A percentile compares a stretch with the other conserved stretches of the same genome.
Conservation (phyloP, 768 basidiomycete species). For the Inosperma sp. region DNA sequence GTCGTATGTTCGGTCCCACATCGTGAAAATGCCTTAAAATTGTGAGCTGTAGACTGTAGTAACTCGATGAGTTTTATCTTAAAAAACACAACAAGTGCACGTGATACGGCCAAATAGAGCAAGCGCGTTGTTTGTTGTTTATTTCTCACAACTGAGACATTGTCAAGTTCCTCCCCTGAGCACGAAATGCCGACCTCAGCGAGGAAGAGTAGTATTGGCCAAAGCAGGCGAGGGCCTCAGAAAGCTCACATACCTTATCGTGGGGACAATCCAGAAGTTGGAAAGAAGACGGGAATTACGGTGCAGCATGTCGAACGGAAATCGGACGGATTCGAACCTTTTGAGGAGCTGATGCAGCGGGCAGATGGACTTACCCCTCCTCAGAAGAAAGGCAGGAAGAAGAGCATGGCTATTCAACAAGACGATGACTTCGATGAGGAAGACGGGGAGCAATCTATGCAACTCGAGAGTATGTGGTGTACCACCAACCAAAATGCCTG, state of each 20-base stretch:
- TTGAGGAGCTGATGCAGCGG: slow-evolving; percentile 68
- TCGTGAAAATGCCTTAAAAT: too few species aligned
- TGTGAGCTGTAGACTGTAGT: too few species aligned
- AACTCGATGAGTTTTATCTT: too few species aligned
- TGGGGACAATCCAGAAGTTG: slow-evolving; percentile 70
- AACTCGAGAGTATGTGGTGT: slow-evolving; percentile 57
- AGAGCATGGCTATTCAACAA: slow-evolving; percentile 37
- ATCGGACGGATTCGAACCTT: slow-evolving; percentile 81
- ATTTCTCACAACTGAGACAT: slow-evolving; percentile 20
- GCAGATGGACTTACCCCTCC: slow-evolving; percentile 65
- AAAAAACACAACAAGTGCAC: too few species aligned
- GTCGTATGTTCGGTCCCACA: too few species aligned
- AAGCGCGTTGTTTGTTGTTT: slow-evolving; percentile 23
- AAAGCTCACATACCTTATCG: slow-evolving; percentile 73
- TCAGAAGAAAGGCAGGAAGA: slow-evolving; percentile 47
- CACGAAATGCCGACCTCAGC: slow-evolving; percentile 39
- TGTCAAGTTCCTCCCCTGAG: neutral
- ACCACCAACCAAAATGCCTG: neutral
- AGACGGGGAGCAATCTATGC: slow-evolving; percentile 76
- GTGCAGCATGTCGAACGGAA: slow-evolving; percentile 64
- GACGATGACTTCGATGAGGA: slow-evolving; percentile 46
- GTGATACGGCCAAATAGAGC: slow-evolving; percentile 18
- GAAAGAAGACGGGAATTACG: slow-evolving; percentile 75
- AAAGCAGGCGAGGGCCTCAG: slow-evolving; percentile 50
- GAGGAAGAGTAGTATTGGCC: slow-evolving; percentile 45